Conservation (phyloP, 2,329 filamentous ascomycete species). For the Pestalotiopsis sp. region DNA sequence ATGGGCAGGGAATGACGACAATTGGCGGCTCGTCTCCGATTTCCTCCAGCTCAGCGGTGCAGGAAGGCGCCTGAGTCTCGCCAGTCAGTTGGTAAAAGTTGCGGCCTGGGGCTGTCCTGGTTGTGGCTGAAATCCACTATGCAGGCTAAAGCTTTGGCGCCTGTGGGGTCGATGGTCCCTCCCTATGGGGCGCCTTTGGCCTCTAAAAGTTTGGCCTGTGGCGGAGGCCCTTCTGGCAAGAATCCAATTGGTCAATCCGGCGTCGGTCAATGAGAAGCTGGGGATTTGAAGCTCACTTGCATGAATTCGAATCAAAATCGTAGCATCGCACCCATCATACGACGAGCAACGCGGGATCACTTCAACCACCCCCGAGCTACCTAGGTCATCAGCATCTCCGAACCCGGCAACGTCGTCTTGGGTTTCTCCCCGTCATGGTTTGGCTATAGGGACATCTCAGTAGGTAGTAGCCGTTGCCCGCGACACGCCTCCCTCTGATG, state of each 20-base stretch:
- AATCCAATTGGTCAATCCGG: slow-evolving; percentile 11
- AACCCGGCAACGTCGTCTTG: background rate
- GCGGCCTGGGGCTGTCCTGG: background rate
- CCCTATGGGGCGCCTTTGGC: too few relatives aligned
- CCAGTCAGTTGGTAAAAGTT: background rate
- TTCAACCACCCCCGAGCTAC: background rate
- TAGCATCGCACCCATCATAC: slow-evolving; percentile 1
- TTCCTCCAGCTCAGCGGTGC: background rate
- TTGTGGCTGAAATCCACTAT: slow-evolving; percentile 1
- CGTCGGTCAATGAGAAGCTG: slow-evolving; percentile 3
- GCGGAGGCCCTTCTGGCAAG: background rate
- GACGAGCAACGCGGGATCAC: background rate
- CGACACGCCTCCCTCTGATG: background rate
- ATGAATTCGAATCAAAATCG: background rate
- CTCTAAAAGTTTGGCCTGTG: background rate
- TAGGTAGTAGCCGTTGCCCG: background rate
- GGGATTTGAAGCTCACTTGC: slow-evolving; percentile 4
- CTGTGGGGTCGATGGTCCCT: too few relatives aligned
- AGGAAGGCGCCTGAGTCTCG: background rate
- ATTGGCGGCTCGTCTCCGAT: background rate
- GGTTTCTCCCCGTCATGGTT: background rate
- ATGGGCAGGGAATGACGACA: slow-evolving; percentile 3
- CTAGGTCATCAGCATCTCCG: background rate
- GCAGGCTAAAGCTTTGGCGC: background rate
- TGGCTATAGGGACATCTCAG: background rate